Base-by-base conservation (phyloP, 2,329 filamentous ascomycete species). In the Fusarium stilboides region DNA sequence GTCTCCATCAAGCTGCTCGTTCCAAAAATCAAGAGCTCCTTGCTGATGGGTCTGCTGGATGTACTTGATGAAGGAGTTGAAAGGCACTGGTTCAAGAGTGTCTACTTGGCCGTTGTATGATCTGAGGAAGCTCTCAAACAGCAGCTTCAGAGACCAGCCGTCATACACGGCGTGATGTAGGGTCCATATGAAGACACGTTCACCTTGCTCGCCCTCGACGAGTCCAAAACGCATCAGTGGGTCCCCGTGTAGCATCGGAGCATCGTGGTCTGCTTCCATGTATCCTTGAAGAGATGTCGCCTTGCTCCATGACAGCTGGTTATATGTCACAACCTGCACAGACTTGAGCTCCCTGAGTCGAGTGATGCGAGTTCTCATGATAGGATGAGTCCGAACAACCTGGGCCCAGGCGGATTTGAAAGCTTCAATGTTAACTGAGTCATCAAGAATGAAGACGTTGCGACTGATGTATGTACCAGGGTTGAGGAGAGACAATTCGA, bases 401-500 rank as follows among this genome's bases (percentile, higher is more conserved):
- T 52, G 24, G 49, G n/a, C 49, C 49, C 49, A 52, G 49, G 49
- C 49, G n/a, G 49, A 42, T 42, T 52, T 52, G 49, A 52, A 52
- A 40, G 49, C 36, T 52, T 52, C 49, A 40, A 52, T 52, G 24
- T 52, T 40, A 42, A 52, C 49, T 13, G 49, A 40, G 49, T 52
- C 49, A 52, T 52, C 36, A 42, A 52, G 49, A 52, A 42, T 31
- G 49, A 52, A 52, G 36, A 42, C 49, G 36, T 52, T 52, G 49
- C 49, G 49, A 52, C 49, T 52, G 49, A 52, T 52, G 49, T 52
- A 52, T 52, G 49, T 52, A 33, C 49, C 49, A 13, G 49, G 49
- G 49, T 52, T 52, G 49, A 52, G 49, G 49, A 52, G 36, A 33
- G 49, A 52, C 49, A 52, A 42, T 52, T 52, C 49, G 49, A 52